Conservation (phyloP, 1,284 basidiomycete genomes). For the Gymnopus androsaceus region DNA sequence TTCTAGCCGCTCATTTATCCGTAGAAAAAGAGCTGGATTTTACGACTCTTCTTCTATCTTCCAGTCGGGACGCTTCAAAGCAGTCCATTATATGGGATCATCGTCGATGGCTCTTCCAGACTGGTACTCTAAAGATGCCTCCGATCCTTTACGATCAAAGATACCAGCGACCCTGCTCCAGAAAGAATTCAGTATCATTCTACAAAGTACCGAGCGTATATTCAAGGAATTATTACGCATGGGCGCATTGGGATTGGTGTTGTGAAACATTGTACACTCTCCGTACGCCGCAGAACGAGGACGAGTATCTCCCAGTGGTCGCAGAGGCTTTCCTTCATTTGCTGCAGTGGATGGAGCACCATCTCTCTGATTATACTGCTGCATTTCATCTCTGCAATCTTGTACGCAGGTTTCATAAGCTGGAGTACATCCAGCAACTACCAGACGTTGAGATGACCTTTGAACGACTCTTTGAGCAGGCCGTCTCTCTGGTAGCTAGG, state of each 20-base stretch:
- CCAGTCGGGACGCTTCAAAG: conserved; percentile 56
- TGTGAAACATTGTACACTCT: conserved; percentile 26
- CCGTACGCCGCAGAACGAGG: conserved; percentile 12
- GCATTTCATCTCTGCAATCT: conserved; percentile 52
- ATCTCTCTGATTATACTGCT: conserved; percentile 67
- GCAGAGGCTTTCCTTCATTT: conserved; percentile 37
- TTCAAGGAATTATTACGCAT: conserved; percentile 69
- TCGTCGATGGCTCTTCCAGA: conserved; percentile 58
- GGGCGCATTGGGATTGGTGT: conserved; percentile 57
- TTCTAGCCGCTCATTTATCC: conserved; percentile 37
- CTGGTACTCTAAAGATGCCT: not conserved
- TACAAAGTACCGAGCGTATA: conserved; percentile 56
- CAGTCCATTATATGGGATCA: conserved; percentile 69
- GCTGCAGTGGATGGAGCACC: conserved; percentile 54
- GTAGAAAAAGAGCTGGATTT: conserved; percentile 49
- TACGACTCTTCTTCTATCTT: conserved; percentile 46
- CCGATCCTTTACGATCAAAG: conserved; percentile 29
- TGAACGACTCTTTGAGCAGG: conserved; percentile 39
- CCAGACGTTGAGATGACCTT: not conserved
- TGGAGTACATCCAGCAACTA: not conserved
- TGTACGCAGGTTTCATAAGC: conserved; percentile 23
- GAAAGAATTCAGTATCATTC: conserved; percentile 47
- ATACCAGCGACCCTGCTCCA: conserved; percentile 35
- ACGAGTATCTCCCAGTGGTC: conserved; percentile 35
- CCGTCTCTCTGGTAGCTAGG: conserved; percentile 43